Evolutionary conservation across 306 rosid species (phyloP).

Genomic region (Rubus idaeus): DNA sequence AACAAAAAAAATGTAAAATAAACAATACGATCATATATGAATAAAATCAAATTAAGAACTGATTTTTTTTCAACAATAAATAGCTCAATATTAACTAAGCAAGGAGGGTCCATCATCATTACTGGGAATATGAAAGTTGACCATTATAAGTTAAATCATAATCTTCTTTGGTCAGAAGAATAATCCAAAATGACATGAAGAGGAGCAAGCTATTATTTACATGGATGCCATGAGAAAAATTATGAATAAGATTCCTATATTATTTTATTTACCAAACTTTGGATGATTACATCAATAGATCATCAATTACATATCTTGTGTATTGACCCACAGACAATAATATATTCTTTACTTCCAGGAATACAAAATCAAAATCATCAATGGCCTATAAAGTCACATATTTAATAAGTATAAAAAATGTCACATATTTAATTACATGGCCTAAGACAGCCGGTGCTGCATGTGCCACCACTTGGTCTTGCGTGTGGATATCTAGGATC

Average conservation of each 20-base stretch:
- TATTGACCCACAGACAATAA: not conserved
- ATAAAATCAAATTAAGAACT: not conserved
- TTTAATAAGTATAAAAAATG: not conserved
- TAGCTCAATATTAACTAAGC: not conserved
- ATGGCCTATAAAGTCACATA: not conserved
- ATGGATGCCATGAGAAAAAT: not conserved
- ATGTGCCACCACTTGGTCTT: slow-evolving; percentile 47
- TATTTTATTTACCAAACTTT: not conserved
- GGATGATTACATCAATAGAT: too few relatives aligned
- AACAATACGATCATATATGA: not conserved
- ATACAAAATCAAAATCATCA: not conserved
- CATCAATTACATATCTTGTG: not conserved
- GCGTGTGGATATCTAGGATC: slow-evolving; percentile 28
- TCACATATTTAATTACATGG: not conserved
- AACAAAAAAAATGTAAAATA: not conserved
- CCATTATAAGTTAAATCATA: not conserved
- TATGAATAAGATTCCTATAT: not conserved
- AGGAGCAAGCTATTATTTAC: not conserved
- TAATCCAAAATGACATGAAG: slow-evolving; percentile 6
- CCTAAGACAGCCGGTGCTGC: slow-evolving; percentile 37
- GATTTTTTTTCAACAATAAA: not conserved
- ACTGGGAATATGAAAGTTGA: not conserved
- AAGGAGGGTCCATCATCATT: not conserved
- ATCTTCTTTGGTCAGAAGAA: not conserved
- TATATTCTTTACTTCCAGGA: not conserved